Base-by-base conservation (phyloP, 2,329 filamentous ascomycete genomes). In the Beauveria bassiana region DNA sequence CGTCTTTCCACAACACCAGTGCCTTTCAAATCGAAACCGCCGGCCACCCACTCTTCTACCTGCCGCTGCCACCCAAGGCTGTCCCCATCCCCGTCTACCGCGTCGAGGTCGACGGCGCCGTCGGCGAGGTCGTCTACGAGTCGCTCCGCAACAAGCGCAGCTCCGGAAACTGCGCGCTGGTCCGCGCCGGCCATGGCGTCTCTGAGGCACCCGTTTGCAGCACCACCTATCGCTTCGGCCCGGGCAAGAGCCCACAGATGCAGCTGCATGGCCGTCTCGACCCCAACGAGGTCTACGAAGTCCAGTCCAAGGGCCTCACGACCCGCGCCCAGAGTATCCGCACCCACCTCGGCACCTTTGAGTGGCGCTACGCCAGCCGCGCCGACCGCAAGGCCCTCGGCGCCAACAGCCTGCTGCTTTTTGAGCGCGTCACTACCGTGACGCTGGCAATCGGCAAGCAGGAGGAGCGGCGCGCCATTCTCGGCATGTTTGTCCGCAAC, bases 181-280 rank as follows among this genome's bases (percentile, higher is more conserved):
- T 81, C 4, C 70, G 79, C 42, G 77, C 74, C 24, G 72, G 75
- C 42, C 73, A 76, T 16, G 65, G 67, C 49, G 16, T 47, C 5
- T 57, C 63, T 1, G 67, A 68, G n/a, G 61, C 67, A 14, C 70
- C 77, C 5, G 66, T 84, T n/a, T 79, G 77, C 64, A 74, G 70
- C 1, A 86, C 84, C 0, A 78, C 75, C 3, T 86, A 86, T 70
- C 79, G 78, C 64, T 85, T 81, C 66, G 84, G 84, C 0, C 83
- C 83, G 1, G 76, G 75, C 46, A 75, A 77, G 2, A 76, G 80
- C 7, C 84, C 84, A 3, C 70, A 76, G 49, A 71, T 87, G 26
- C 63, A 65, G 40, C 65, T 71, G 52, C 34, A 64, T 24, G 62
- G 62, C 31, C 49, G 58, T 59, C 53, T 40, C 59, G 28, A 50